These are phyloP conservation scores for Pochonia chlamydosporia DNA, from an alignment of 2,329 filamentous ascomycete genomes.

Conservation along the genomic window DNA sequence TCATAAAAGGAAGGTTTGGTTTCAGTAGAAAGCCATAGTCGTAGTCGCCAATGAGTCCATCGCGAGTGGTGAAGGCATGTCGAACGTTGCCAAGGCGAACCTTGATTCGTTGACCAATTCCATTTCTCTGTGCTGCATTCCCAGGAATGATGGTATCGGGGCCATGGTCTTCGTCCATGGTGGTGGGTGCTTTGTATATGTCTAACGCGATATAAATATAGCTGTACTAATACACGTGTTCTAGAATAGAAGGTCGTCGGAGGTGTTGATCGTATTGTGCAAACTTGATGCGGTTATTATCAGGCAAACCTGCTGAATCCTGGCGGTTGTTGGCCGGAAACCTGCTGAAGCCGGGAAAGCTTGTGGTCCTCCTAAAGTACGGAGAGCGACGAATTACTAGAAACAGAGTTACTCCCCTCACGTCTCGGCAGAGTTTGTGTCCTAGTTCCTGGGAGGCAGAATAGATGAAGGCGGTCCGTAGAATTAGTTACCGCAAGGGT, in stretches of 20 bases:
- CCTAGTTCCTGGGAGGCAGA: not conserved
- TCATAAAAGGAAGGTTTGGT: conserved; percentile 78
- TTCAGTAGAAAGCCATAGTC: conserved; percentile 87
- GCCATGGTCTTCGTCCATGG: conserved; percentile 52
- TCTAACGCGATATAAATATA: not conserved
- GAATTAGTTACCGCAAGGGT: too few relatives aligned
- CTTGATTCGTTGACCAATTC: conserved; percentile 17
- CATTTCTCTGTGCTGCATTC: conserved; percentile 25
- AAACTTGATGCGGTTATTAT: conserved; percentile 9
- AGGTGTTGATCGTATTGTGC: not conserved
- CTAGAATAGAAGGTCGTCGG: too few relatives aligned
- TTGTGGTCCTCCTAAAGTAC: not conserved
- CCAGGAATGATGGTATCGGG: conserved; percentile 44
- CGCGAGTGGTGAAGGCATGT: conserved; percentile 47
- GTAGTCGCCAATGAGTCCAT: conserved; percentile 78
- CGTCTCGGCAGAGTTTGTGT: too few relatives aligned
- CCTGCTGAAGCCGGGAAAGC: conserved; percentile 18
- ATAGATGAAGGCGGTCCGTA: too few relatives aligned
- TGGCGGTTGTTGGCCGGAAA: conserved; percentile 19
- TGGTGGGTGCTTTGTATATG: conserved; percentile 1
- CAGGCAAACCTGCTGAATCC: conserved; percentile 17
- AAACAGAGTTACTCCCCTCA: not conserved
- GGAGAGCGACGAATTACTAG: not conserved
- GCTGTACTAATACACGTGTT: not conserved
- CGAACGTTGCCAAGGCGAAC: conserved; percentile 16